Conservation (phyloP, 352 stramenopile genomes). For the Thraustochytrium striatum region DNA sequence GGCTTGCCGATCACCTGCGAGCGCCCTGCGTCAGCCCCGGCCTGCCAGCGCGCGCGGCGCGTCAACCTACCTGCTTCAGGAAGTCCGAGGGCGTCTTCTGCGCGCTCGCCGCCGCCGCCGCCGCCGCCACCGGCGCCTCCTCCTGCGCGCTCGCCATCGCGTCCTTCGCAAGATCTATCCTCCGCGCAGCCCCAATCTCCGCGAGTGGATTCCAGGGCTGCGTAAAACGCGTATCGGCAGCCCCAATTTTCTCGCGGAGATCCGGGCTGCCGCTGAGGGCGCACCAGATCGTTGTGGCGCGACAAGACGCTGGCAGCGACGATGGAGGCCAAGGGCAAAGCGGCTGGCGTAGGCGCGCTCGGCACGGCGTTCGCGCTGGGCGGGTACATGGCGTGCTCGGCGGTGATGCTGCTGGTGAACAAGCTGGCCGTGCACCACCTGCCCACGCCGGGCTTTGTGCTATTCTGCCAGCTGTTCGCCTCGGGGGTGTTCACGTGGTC, state of each 20-base stretch:
- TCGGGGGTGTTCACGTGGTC: constrained; percentile 55
- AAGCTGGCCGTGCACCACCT: constrained; percentile 60
- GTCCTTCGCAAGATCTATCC: too few relatives aligned
- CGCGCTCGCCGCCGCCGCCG: not conserved
- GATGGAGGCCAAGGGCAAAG: constrained; percentile 7
- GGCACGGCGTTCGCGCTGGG: constrained; percentile 46
- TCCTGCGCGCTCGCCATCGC: too few relatives aligned
- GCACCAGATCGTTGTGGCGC: not conserved
- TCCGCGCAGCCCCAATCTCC: too few relatives aligned
- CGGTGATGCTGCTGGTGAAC: constrained; percentile 59
- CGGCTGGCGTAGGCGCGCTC: not conserved
- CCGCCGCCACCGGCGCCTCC: not conserved
- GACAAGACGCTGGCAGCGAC: too few relatives aligned
- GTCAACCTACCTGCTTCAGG: constrained; percentile 69
- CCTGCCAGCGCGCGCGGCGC: too few relatives aligned
- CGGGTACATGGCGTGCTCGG: constrained; percentile 58
- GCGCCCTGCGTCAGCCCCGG: not conserved
- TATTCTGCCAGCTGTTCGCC: constrained; percentile 58
- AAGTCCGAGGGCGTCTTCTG: constrained; percentile 85
- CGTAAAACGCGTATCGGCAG: too few relatives aligned
- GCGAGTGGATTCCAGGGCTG: too few relatives aligned
- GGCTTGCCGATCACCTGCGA: constrained; percentile 74
- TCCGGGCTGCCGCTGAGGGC: not conserved
- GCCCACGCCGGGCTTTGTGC: constrained; percentile 58
- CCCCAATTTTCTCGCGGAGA: too few relatives aligned